Base-by-base conservation (phyloP, 2,329 filamentous ascomycete genomes). In the Apiospora malaysiana region DNA sequence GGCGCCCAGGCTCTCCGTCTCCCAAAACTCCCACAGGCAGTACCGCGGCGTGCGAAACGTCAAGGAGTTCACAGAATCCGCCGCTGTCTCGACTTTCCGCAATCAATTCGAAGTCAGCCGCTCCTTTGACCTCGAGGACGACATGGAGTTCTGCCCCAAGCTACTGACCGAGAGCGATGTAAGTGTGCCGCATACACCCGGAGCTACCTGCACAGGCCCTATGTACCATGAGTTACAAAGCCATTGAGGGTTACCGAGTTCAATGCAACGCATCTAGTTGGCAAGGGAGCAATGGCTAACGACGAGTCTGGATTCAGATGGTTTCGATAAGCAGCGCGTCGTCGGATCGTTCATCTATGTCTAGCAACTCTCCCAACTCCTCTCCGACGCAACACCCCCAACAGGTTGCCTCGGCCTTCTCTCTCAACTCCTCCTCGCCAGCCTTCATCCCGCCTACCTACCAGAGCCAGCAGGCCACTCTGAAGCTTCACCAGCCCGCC, bases 81-180 rank as follows among this genome's bases (percentile, higher is more conserved):
- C 90, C 25, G 89, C 91, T 68, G 86, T 97, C 72, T 88, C 89
- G 72, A 90, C 91, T 73, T 98, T 97, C 85, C 93, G 95, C 76
- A 90, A 90, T 76, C 92, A 94, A 79, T 97, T 97, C 77, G 95
- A 98, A 84, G 93, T 94, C 74, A 94, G 93, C 72, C 91, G 94
- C 72, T 97, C 95, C 12, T 98, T 98, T 79, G 95, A 98, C 77
- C 88, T 98, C 73, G 95, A 98, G 79, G 95, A 98, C 81, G 95
- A 98, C 81, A 88, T 97, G 84, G 92, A 97, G 82, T 98, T 98
- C 83, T 98, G 95, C 84, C 95, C 95, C 74, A 91, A 92, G 81
- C 89, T 98, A 76, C 86, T 98, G 85, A 97, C 94, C 46, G 95
- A 98, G 84, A 94, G 89, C 83, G 94, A 97, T 90, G 94, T 97